A percentile compares a stretch with the other conserved stretches of the same genome.
These are phyloP conservation scores for Stemphylium lycopersici DNA, from an alignment of 2,329 filamentous ascomycete genomes.

Conservation along the genomic window DNA sequence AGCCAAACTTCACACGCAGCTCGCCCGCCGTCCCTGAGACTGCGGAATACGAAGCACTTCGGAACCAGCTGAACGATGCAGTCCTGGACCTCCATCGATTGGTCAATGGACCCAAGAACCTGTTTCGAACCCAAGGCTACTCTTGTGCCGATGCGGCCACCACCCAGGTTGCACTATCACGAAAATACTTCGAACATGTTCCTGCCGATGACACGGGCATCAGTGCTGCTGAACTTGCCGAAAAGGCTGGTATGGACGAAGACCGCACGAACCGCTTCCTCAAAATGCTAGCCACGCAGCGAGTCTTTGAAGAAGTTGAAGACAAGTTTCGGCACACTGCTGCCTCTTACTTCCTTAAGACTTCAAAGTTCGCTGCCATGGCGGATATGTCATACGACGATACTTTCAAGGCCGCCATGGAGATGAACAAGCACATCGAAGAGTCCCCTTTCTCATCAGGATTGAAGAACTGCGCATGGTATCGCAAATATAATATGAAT, in stretches of 20 bases:
- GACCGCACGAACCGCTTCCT: slow-evolving; percentile 25
- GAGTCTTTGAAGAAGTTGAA: slow-evolving; percentile 29
- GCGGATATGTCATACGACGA: not conserved
- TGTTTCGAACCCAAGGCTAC: slow-evolving; percentile 3
- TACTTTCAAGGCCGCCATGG: slow-evolving; percentile 4
- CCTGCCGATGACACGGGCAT: slow-evolving; percentile 3
- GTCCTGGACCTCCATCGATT: slow-evolving; percentile 12
- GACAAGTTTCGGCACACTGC: slow-evolving; percentile 14
- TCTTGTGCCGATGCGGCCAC: slow-evolving; percentile 14
- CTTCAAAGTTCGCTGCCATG: too few relatives aligned
- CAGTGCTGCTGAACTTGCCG: slow-evolving; percentile 10
- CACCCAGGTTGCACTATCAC: slow-evolving; percentile 13
- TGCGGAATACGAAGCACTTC: slow-evolving; percentile 8
- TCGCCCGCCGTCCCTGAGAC: slow-evolving; percentile 5
- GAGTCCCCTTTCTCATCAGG: not conserved
- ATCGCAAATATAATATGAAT: not conserved
- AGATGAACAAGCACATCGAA: slow-evolving; percentile 2
- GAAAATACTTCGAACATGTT: slow-evolving; percentile 12
- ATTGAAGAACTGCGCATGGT: slow-evolving; percentile 2
- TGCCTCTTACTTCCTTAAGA: too few relatives aligned
- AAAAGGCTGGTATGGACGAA: slow-evolving; percentile 26
- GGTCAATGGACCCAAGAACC: slow-evolving; percentile 13
- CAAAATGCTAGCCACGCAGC: slow-evolving; percentile 28
- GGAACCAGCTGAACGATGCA: slow-evolving; percentile 13
- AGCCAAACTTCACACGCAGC: slow-evolving; percentile 7